Base-by-base conservation (phyloP, 2,329 filamentous ascomycete species). In the Arthrobotrys pseudoclavata region DNA sequence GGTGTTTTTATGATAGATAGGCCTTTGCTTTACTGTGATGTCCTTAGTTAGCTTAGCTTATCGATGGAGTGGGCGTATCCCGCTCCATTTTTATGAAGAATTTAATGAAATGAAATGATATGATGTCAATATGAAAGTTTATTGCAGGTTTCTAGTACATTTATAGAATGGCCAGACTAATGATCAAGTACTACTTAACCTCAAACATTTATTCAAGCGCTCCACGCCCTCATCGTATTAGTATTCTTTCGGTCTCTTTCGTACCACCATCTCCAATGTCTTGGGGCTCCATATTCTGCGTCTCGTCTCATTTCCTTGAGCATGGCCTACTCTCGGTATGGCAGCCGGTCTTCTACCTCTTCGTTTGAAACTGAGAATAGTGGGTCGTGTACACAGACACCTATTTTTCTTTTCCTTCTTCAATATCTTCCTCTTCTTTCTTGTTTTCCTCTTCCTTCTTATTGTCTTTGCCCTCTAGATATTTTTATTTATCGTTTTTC, bases 1-100 rank as follows among this genome's bases (percentile, higher is more conserved):
- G 18, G 47, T 50, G 47, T 50, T 50, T 48, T 37, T 57, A 22
- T n/a, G 20, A 40, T 60, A 60, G 55, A 60, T 42, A 42, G 34
- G 55, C 1, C 13, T 60, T 42, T 42, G 24, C 24, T 53, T 31
- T 53, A 29, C 26, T 53, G 26, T 31, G 15, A 53, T 53, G 50
- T 31, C 24, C n/a, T 15, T 60, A 60, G 55, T 53, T 53, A 53
- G 50, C 24, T 29, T 42, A 40, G 34, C 55, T 37, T 60, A 24
- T 22, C 50, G 4, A 4, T 53, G 22, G 50, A 13, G 4, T 15
- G 50, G 50, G 50, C 50, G 0, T 50, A 50, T 24, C 47, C 47
- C 47, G 1, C 1, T 18, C 42, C 42, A 45, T 20, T 20, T 18
- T 45, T 6, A 45, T 9, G 42, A 45, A 45, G 2, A 45, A 45